phyloP scores from a whole-genome alignment of 169 alveolate genomes.

The Cryptosporidium sp. region DNA sequence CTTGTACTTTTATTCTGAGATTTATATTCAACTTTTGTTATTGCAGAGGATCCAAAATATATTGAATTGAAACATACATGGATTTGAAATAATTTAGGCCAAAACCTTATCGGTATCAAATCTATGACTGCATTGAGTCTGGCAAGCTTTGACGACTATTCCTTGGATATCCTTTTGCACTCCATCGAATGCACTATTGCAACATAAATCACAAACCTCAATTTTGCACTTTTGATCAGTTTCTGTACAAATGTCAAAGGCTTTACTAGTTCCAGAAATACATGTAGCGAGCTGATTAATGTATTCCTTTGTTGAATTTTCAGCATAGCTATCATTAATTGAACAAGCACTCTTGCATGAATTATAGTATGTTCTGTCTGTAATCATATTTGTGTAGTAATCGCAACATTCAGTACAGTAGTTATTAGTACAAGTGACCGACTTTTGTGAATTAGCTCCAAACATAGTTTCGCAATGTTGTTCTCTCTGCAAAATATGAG shows the following conservation, averaged over 20 bases:
- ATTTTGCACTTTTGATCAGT: slow-evolving; percentile 41
- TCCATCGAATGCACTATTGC: slow-evolving; percentile 32
- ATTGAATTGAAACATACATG: slow-evolving; percentile 7
- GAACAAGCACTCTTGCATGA: slow-evolving; percentile 57
- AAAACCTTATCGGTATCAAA: slow-evolving; percentile 8
- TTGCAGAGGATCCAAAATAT: background rate
- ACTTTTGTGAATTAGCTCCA: slow-evolving; percentile 42
- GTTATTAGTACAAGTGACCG: slow-evolving; percentile 67
- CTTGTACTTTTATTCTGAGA: background rate
- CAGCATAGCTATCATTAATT: slow-evolving; percentile 22
- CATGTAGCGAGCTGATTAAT: slow-evolving; percentile 32
- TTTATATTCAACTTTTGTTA: slow-evolving; percentile 10
- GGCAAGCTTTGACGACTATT: slow-evolving; percentile 44
- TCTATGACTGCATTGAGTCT: slow-evolving; percentile 41
- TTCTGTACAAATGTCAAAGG: slow-evolving; percentile 65
- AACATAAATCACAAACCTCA: slow-evolving; percentile 65
- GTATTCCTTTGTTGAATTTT: slow-evolving; percentile 30
- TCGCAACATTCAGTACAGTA: slow-evolving; percentile 81
- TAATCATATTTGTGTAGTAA: slow-evolving; percentile 79
- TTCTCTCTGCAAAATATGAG: slow-evolving; percentile 72
- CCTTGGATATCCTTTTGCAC: slow-evolving; percentile 9
- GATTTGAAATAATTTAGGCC: background rate
- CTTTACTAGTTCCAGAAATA: slow-evolving; percentile 62
- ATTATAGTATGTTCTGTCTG: slow-evolving; percentile 50
- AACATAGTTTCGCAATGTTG: slow-evolving; percentile 77